These are phyloP conservation scores for Digitaria exilis DNA, from an alignment of 202 grass and related monocot genomes.

Conservation along the genomic window DNA sequence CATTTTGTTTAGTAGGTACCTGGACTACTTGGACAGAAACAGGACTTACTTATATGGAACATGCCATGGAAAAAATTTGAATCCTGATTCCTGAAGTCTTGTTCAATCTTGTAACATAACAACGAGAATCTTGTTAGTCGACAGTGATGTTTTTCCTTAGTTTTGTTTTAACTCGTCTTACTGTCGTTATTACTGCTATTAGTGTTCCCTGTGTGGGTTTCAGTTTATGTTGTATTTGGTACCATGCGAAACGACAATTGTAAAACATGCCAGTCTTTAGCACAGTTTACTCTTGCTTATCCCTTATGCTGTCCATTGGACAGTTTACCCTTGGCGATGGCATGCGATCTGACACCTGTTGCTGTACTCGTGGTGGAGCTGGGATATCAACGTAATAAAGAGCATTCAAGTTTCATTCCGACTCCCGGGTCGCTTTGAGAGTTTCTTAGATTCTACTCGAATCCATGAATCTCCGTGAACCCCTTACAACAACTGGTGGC, in stretches of 20 bases:
- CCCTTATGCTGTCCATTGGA: not conserved
- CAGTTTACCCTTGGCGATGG: too few relatives aligned
- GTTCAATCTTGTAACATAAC: not conserved
- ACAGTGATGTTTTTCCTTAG: not conserved
- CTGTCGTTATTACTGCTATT: not conserved
- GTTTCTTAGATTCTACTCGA: too few relatives aligned
- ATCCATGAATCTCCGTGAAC: too few relatives aligned
- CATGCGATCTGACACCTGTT: not conserved
- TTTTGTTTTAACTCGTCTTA: not conserved
- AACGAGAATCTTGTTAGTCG: too few relatives aligned
- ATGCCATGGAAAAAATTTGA: not conserved
- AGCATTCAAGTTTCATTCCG: too few relatives aligned
- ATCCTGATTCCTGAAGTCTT: not conserved
- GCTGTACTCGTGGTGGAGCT: not conserved
- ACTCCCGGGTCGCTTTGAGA: too few relatives aligned
- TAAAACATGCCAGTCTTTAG: not conserved
- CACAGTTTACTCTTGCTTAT: not conserved
- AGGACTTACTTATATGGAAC: not conserved
- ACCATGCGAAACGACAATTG: not conserved
- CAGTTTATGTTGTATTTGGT: too few relatives aligned
- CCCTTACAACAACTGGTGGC: too few relatives aligned
- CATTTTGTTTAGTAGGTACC: constrained; percentile 18
- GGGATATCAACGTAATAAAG: not conserved
- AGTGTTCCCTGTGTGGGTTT: not conserved
- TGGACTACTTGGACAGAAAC: not conserved